These are phyloP conservation scores for Adenanthera pavonina DNA, from an alignment of 306 rosid genomes.

Conservation along the genomic window DNA sequence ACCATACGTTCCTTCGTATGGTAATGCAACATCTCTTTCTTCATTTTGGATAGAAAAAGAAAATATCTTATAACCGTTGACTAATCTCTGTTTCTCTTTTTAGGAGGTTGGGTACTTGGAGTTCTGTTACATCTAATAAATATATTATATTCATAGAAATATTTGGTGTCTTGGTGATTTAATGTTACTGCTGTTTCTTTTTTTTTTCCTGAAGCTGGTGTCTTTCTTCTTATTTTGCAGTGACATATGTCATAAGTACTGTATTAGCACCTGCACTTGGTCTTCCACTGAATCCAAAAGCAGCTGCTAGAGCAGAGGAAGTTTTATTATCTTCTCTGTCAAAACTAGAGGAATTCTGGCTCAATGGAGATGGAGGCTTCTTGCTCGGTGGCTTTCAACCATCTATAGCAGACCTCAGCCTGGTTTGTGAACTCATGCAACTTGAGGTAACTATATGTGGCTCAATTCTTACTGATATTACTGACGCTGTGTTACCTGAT, in stretches of 20 bases:
- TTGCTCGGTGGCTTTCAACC: slow-evolving; percentile 71
- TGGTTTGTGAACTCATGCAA: slow-evolving; percentile 84
- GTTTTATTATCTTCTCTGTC: slow-evolving; percentile 66
- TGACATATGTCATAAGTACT: slow-evolving; percentile 51
- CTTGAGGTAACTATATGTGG: slow-evolving; percentile 67
- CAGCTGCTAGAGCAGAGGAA: slow-evolving; percentile 73
- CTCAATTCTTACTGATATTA: slow-evolving; percentile 13
- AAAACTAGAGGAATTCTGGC: slow-evolving; percentile 76
- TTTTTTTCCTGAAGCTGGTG: background rate
- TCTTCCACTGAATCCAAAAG: slow-evolving; percentile 51
- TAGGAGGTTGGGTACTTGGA: background rate
- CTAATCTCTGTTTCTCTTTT: slow-evolving; percentile 16
- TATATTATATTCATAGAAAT: background rate
- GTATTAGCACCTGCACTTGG: slow-evolving; percentile 77
- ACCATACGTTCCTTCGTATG: slow-evolving; percentile 1
- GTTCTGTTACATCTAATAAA: background rate
- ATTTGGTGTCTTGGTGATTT: background rate
- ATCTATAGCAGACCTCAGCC: slow-evolving; percentile 82
- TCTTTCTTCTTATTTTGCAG: slow-evolving; percentile 48
- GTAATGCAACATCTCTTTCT: background rate
- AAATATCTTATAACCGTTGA: background rate
- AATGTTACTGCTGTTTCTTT: background rate
- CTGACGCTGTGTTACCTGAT: slow-evolving; percentile 13
- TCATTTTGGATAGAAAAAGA: background rate
- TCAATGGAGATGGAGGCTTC: slow-evolving; percentile 68